Evolutionary conservation across 2,329 filamentous ascomycete genomes (phyloP).

Genomic region (Colletotrichum tofieldiae): DNA sequence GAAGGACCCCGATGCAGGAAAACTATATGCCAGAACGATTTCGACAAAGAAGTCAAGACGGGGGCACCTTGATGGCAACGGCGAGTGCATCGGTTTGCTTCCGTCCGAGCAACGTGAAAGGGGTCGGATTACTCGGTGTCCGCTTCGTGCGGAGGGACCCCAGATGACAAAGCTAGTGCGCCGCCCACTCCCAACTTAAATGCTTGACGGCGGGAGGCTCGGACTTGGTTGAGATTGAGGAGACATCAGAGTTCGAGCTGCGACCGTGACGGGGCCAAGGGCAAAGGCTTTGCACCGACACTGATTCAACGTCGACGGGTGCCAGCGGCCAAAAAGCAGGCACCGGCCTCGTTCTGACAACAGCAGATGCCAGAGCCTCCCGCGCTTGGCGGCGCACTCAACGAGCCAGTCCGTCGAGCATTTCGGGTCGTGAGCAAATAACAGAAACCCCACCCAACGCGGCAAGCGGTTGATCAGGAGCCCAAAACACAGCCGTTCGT

Average conservation of each 20-base stretch:
- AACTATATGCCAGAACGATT: neutral
- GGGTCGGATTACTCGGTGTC: constrained; percentile 10
- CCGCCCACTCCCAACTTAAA: constrained; percentile 19
- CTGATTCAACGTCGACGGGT: constrained; percentile 9
- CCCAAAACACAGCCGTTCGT: neutral
- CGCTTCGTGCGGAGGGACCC: neutral
- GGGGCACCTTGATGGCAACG: neutral
- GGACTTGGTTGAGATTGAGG: constrained; percentile 30
- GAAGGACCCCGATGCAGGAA: neutral
- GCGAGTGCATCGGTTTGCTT: neutral
- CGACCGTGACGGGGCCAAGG: constrained; percentile 2
- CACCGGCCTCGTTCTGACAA: constrained; percentile 3
- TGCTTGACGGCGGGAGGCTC: constrained; percentile 33
- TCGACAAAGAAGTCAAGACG: neutral
- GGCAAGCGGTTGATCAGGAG: constrained; percentile 2
- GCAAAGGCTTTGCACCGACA: constrained; percentile 17
- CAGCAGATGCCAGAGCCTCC: neutral
- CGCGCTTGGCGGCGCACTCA: constrained; percentile 9
- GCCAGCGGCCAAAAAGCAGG: constrained; percentile 1
- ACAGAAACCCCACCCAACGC: constrained; percentile 1
- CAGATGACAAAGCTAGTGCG: constrained; percentile 10
- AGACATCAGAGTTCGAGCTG: constrained; percentile 21
- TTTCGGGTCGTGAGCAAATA: neutral
- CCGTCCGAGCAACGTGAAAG: neutral
- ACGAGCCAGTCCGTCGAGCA: neutral